Conservation (phyloP, 441 rosid genomes). For the Corymbia calophylla region DNA sequence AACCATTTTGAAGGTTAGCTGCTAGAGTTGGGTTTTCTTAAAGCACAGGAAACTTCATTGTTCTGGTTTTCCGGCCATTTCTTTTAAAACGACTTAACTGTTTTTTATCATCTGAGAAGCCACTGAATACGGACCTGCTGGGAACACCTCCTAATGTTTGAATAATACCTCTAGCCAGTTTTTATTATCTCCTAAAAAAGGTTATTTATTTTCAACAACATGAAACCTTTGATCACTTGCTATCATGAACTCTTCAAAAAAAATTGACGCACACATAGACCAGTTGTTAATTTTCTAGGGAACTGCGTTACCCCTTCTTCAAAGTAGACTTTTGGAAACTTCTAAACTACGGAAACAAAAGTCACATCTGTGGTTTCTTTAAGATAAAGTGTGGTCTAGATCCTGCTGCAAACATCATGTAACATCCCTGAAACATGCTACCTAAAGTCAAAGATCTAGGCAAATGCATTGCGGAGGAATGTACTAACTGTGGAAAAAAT, state of each 20-base stretch:
- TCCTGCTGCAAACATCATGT: not conserved
- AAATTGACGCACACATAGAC: not conserved
- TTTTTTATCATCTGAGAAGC: not conserved
- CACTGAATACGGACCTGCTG: not conserved
- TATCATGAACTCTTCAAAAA: not conserved
- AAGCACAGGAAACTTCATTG: not conserved
- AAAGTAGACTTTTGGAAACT: not conserved
- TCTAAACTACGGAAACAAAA: not conserved
- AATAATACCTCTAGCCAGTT: not conserved
- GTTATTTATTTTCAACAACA: not conserved
- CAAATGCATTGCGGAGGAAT: not conserved
- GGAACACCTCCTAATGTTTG: not conserved
- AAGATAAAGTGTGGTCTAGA: not conserved
- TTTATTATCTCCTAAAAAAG: not conserved
- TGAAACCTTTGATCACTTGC: not conserved
- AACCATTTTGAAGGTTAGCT: not conserved
- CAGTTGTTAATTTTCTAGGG: not conserved
- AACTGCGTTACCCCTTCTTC: not conserved
- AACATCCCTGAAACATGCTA: not conserved
- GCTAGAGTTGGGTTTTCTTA: not conserved
- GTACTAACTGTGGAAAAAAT: not conserved
- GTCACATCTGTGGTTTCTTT: not conserved
- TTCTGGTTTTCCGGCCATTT: not conserved
- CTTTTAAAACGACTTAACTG: not conserved
- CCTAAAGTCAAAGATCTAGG: not conserved